Base-by-base conservation (phyloP, 192 early-diverging fungal species). In the Podila clonocystis region DNA sequence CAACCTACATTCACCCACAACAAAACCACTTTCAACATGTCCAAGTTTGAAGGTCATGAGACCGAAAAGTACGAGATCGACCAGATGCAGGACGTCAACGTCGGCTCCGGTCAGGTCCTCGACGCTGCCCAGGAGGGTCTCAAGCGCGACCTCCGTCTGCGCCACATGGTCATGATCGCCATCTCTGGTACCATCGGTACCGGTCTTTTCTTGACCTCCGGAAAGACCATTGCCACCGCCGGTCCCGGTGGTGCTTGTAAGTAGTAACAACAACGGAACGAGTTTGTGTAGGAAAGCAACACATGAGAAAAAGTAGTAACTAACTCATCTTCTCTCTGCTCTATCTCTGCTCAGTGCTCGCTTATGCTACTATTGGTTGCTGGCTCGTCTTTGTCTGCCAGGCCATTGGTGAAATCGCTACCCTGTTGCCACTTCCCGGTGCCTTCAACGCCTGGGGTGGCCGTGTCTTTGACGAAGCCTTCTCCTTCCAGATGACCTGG, bases 351-450 rank as follows among this genome's bases (percentile, higher is more conserved):
- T 83, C 89, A 9, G 82, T 96, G 62, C 58, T 93, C 17, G 91
- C 93, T 12, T 96, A 91, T 65, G 33, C 75, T 15, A 59, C 87
- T 9, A 91, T 90, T 30, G 91, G 91, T 52, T 75, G 85, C 4
- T 88, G 89, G 88, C 86, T 91, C 3, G 88, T 86, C 52, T 91
- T 90, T 57, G 82, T 91, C 57, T 86, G 89, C 75, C 90, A 89
- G 29, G 90, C 88, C 63, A 84, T 96, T 70, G 95, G 92, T 62
- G 95, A 96, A 73, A 90, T 96, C 89, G 91, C 94, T 4, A 91
- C 95, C 1, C 86, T 88, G 28, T 87, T 96, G 26, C 95, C 95
- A 7, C 86, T 92, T 1, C 86, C 92, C 4, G 95, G 93, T 31
- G 87, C 90, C 28, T 95, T 95, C 72, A 92, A 90, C 63, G 88